Base-by-base conservation (phyloP, 768 basidiomycete genomes). In the Leccinum broughii region DNA sequence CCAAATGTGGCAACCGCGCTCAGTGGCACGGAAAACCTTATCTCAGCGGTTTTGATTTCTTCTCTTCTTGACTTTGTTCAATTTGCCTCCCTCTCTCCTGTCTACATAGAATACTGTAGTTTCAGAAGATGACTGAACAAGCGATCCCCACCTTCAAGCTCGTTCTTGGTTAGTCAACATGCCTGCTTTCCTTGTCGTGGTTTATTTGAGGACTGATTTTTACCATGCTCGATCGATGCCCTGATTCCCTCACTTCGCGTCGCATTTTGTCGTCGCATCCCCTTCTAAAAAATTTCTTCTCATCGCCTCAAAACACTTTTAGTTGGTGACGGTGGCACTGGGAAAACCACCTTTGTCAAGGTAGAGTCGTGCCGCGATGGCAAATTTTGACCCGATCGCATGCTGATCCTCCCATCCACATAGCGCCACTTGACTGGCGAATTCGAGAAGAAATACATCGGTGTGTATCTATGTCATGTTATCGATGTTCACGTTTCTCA, bases 381-480 rank as follows among this genome's bases (percentile, higher is more conserved):
- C 53, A 66, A 65, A 68, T 24, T 56, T 64, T 56, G 57, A 60
- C 49, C 54, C 68, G 81, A 87, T 88, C 84, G 78, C 70, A 72
- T 79, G 63, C 81, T 86, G 85, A 89, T 88, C 78, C 69, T 62
- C 41, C 34, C 54, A 58, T 64, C 71, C 68, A 64, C 69, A 49
- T 72, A 93, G 93, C 93, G 94, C 76, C 95, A 98, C 80, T 87
- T 96, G 86, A 97, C 95, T 66, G 96, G 96, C 75, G 96, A 98
- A 85, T 98, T 99, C 76, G 96, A 99, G 82, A 99, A 99, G 86
- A 99, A 99, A 78, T 98, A 97, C 79, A 96, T 96, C 62, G 95
- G 93, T 95, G 77, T 60, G 90, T 70, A 39, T 60, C 51, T 55
- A 48, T 44, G 20, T 49, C 58, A 46, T 30, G 51, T 50, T 57